Conservation (phyloP, 805 yeast species). For the Diddensiella santjacobensis region DNA sequence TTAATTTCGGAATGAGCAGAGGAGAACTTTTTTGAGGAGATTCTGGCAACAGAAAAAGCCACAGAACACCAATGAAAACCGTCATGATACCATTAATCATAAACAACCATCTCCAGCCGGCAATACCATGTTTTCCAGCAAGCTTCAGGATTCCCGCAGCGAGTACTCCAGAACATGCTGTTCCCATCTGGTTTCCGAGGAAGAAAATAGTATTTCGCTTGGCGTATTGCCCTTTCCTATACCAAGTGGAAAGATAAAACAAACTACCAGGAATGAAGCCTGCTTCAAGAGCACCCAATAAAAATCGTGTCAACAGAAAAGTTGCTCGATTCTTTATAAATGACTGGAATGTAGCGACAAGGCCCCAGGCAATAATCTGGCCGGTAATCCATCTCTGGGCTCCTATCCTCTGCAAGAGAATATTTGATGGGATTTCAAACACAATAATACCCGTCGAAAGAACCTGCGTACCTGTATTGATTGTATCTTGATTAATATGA, state of each 20-base stretch:
- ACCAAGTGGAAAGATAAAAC: conserved; percentile 36
- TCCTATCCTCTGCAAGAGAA: conserved; percentile 39
- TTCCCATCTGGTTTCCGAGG: conserved; percentile 46
- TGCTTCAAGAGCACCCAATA: conserved; percentile 38
- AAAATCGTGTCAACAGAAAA: conserved; percentile 34
- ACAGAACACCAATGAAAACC: conserved; percentile 30
- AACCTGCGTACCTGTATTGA: conserved; percentile 14
- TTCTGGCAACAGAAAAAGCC: conserved; percentile 44
- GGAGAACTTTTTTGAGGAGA: conserved; percentile 35
- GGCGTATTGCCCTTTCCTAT: conserved; percentile 40
- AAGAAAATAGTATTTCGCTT: conserved; percentile 38
- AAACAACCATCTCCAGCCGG: conserved; percentile 50
- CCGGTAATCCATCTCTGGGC: conserved; percentile 41
- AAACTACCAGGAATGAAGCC: conserved; percentile 40
- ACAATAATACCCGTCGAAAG: conserved; percentile 36
- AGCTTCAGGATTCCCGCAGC: conserved; percentile 44
- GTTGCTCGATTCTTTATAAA: conserved; percentile 36
- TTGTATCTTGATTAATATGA: conserved; percentile 8
- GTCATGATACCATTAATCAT: conserved; percentile 45
- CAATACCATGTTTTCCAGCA: conserved; percentile 38
- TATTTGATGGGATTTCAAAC: conserved; percentile 27
- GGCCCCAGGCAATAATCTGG: conserved; percentile 32
- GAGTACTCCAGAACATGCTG: conserved; percentile 51
- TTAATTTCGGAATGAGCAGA: conserved; percentile 10
- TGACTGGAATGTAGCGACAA: conserved; percentile 31